A percentile compares a stretch with the other conserved stretches of the same genome.
Evolutionary conservation across 2,329 filamentous ascomycete genomes (phyloP).

Genomic region (Diaporthe ilicicola): DNA sequence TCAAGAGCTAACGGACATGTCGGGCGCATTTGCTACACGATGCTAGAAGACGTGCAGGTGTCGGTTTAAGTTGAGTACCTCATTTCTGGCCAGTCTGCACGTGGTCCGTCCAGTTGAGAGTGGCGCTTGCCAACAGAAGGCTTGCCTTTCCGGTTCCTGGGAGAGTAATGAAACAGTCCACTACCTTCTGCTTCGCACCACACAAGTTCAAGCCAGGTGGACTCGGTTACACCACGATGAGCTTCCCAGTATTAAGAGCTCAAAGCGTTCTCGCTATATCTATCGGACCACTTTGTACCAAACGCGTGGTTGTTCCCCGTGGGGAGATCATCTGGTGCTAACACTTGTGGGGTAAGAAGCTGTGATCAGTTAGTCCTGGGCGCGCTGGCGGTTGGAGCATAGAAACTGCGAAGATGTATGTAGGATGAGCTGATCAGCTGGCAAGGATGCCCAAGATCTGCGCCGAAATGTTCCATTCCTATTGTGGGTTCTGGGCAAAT

Average conservation of each 20-base stretch:
- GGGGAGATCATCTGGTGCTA: not conserved
- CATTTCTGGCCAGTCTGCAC: not conserved
- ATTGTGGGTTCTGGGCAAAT: conserved; percentile 13
- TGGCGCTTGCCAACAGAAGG: not conserved
- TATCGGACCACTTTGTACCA: not conserved
- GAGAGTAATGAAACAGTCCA: not conserved
- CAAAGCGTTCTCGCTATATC: not conserved
- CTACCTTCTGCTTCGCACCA: not conserved
- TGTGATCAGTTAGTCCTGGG: not conserved
- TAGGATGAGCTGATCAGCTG: conserved; percentile 13
- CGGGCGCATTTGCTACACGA: not conserved
- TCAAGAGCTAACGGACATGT: not conserved
- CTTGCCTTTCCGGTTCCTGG: not conserved
- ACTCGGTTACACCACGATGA: not conserved
- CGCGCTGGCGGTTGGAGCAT: not conserved
- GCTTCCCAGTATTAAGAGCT: not conserved
- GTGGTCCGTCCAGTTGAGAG: not conserved
- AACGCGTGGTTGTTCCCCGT: conserved; percentile 1
- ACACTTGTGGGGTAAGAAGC: not conserved
- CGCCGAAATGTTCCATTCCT: conserved; percentile 5
- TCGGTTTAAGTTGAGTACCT: not conserved
- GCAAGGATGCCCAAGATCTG: conserved; percentile 20
- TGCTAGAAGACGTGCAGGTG: not conserved
- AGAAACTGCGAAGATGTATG: not conserved
- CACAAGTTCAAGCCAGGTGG: not conserved